Conservation (phyloP, 352 stramenopile genomes). For the Globisporangium camurandrum region DNA sequence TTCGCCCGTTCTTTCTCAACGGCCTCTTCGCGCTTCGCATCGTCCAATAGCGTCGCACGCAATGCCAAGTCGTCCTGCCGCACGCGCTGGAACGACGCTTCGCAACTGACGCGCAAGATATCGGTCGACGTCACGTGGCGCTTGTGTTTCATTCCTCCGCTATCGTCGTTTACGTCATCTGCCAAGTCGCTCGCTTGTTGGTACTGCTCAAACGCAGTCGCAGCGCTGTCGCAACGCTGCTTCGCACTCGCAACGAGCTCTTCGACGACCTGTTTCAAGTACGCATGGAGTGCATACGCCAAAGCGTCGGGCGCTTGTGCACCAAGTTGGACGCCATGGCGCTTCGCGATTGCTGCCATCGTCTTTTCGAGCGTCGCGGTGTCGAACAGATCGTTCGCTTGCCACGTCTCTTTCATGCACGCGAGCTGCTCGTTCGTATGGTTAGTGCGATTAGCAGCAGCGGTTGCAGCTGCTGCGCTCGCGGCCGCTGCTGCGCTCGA, state of each 20-base stretch:
- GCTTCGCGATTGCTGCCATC: slow-evolving; percentile 42
- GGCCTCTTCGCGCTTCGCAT: slow-evolving; percentile 69
- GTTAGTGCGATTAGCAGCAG: not conserved
- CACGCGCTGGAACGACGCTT: slow-evolving; percentile 66
- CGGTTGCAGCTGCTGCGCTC: not conserved
- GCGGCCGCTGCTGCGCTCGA: too few relatives aligned
- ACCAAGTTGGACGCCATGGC: slow-evolving; percentile 49
- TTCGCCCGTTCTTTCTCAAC: slow-evolving; percentile 73
- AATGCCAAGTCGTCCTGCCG: slow-evolving; percentile 59
- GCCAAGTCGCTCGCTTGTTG: slow-evolving; percentile 31
- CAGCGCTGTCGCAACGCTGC: slow-evolving; percentile 51
- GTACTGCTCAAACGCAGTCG: slow-evolving; percentile 39
- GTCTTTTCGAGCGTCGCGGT: slow-evolving; percentile 41
- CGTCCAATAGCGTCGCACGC: slow-evolving; percentile 55
- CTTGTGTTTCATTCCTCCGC: slow-evolving; percentile 10
- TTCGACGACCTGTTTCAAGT: slow-evolving; percentile 81
- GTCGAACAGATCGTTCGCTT: slow-evolving; percentile 80
- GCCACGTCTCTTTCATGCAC: slow-evolving; percentile 73
- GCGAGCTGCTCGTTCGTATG: slow-evolving; percentile 38
- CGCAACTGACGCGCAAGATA: slow-evolving; percentile 78
- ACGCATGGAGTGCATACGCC: slow-evolving; percentile 76
- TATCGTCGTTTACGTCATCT: slow-evolving; percentile 11
- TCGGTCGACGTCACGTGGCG: slow-evolving; percentile 72
- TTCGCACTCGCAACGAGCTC: slow-evolving; percentile 82
- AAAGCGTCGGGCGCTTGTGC: slow-evolving; percentile 65